These are phyloP conservation scores for Agrocybe pediades DNA, from an alignment of 768 basidiomycete genomes.

Conservation along the genomic window DNA sequence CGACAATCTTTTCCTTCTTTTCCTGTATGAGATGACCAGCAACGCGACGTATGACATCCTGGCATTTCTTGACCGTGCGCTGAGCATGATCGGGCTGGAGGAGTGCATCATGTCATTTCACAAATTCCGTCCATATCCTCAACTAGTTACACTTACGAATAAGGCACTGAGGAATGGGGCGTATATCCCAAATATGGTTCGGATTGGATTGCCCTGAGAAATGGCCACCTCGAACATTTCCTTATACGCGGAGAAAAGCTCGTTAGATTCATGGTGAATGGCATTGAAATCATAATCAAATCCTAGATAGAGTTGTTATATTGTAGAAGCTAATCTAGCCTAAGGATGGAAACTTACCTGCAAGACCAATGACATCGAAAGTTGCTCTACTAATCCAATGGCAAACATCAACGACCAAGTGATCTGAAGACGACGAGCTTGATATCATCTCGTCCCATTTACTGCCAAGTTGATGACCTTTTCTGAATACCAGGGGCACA, in stretches of 20 bases:
- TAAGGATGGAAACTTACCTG: constrained; percentile 48
- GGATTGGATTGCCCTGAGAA: constrained; percentile 49
- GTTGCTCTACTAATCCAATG: constrained; percentile 83
- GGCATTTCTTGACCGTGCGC: constrained; percentile 55
- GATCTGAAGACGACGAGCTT: constrained; percentile 13
- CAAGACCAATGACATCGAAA: constrained; percentile 90
- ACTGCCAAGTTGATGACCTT: constrained; percentile 61
- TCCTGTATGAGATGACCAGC: constrained; percentile 78
- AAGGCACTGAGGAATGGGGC: constrained; percentile 54
- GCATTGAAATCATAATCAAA: constrained; percentile 90
- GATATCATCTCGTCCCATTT: constrained; percentile 57
- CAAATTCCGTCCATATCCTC: no score
- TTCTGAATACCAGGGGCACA: constrained; percentile 71
- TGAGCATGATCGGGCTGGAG: constrained; percentile 55
- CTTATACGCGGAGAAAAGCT: constrained; percentile 77
- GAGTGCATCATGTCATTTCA: background rate
- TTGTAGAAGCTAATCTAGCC: background rate
- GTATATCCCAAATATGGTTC: constrained; percentile 55
- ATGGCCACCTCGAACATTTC: constrained; percentile 83
- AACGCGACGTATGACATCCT: constrained; percentile 62
- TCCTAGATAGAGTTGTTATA: constrained; percentile 40
- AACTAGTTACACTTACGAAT: constrained; percentile 62
- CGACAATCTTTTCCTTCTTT: constrained; percentile 73
- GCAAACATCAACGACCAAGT: constrained; percentile 63
- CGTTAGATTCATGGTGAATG: constrained; percentile 76